phyloP scores from a whole-genome alignment of 2,329 filamentous ascomycete species.

The Furcasterigmium sp. region DNA sequence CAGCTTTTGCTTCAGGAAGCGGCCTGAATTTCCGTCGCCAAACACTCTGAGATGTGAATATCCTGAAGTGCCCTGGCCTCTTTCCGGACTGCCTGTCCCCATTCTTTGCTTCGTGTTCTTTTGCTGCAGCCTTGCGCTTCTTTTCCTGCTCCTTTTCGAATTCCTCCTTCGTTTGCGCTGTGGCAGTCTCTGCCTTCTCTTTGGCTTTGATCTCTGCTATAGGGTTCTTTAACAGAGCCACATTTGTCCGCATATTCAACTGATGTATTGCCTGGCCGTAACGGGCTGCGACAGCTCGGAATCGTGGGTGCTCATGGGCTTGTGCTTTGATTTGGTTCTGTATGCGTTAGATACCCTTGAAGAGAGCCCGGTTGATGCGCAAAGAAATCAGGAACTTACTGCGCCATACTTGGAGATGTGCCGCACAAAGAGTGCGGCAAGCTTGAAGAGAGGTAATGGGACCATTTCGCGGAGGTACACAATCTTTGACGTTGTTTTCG shows the following conservation, averaged over 20 bases:
- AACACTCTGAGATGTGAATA: conserved; percentile 35
- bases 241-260: conserved; percentile 60
- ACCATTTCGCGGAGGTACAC: conserved; percentile 44
- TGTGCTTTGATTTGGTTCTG: conserved; percentile 63
- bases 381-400: conserved; percentile 34
- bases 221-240: conserved; percentile 52
- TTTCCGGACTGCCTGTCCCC: neutral
- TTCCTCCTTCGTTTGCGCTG: conserved; percentile 61
- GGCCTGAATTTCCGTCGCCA: conserved; percentile 59
- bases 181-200: conserved; percentile 58
- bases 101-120: conserved; percentile 32
- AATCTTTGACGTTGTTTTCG: neutral
- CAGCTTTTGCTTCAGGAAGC: conserved; percentile 59
- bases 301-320: conserved; percentile 58
- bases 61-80: neutral
- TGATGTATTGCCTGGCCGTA: conserved; percentile 63
- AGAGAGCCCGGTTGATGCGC: conserved; percentile 3
- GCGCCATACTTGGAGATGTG: conserved; percentile 67
- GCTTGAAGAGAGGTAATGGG: conserved; percentile 62
- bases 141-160: conserved; percentile 46
- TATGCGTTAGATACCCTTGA: too few relatives aligned
- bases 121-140: conserved; percentile 27
- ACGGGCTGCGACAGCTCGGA: conserved; percentile 54
- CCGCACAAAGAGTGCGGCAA: conserved; percentile 57
- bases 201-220: conserved; percentile 53